Evolutionary conservation across 1,284 basidiomycete genomes (phyloP), one percentile per base, ranked within the genome.

Genomic region (Phenoliferia sp.): DNA sequence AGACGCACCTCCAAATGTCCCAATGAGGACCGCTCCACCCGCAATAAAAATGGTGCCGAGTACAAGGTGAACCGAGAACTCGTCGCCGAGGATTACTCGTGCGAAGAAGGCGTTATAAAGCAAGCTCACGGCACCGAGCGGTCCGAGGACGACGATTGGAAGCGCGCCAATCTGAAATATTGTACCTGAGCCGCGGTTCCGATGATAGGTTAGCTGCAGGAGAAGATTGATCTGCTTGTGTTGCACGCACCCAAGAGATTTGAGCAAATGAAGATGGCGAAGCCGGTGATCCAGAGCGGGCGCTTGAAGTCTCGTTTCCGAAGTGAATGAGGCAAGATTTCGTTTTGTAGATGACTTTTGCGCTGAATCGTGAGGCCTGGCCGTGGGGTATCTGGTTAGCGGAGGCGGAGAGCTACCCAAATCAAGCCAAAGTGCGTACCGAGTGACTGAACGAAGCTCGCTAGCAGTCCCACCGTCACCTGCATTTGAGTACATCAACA

Each of bases 61-160:
- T 62, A 93, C 81, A 85, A 95, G 90, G 82, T 88, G 89, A 16
- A 83, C 84, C 6, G 91, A 92, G 80, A 96, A 92, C 28, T 87
- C 83, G 77, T 95, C 93, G 50, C 91, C 90, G 28, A 97, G 84
- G 52, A 97, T 84, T 61, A 95, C 78, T 33, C 88, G 85, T 15
- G 94, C 93, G 73, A 97, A 93, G 75, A 97, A 87, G 3, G 92
- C 92, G 79, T 98, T 98, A 90, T 92, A 97, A 31, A 97, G 84
- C 36, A 98, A 85, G 9, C 69, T 69, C 56, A 85, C 90, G 1
- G 94, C 94, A 28, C 94, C 94, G 2, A 98, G 85, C 0, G 94
- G 94, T 1, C 90, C 58, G 59, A 94, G 88, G 66, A 95, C 92
- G 67, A 94, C 91, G 73, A 95, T 90, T 6, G 92, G 92, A 15